Evolutionary conservation across 257 asterid species (phyloP).

Genomic region (Plantago major): DNA sequence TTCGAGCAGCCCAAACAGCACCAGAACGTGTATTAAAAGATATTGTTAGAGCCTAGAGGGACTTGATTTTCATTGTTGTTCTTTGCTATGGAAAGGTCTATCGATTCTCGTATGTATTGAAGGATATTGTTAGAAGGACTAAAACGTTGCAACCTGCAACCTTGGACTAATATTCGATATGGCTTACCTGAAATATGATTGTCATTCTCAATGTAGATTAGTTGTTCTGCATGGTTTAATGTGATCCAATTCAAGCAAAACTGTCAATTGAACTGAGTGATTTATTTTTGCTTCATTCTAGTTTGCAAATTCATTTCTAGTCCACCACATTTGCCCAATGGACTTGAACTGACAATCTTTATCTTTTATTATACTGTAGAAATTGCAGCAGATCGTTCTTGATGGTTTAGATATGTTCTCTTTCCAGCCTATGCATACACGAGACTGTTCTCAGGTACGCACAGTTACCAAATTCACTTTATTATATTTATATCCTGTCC

Average conservation of each 20-base stretch:
- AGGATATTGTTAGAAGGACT: background rate
- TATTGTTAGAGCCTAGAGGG: too few species aligned
- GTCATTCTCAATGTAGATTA: background rate
- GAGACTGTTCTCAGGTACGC: slow-evolving; percentile 91
- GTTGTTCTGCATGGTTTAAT: background rate
- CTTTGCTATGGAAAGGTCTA: background rate
- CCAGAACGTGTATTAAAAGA: too few species aligned
- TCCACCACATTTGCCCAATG: slow-evolving; percentile 6
- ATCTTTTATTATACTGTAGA: slow-evolving; percentile 40
- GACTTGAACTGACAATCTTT: slow-evolving; percentile 16
- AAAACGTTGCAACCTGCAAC: background rate
- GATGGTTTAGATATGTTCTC: slow-evolving; percentile 69
- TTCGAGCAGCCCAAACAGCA: too few species aligned
- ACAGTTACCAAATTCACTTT: slow-evolving; percentile 18
- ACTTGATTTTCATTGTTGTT: background rate
- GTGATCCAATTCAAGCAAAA: background rate
- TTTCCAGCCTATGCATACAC: slow-evolving; percentile 80
- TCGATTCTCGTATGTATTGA: background rate
- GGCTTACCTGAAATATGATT: background rate
- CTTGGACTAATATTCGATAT: background rate
- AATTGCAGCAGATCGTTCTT: slow-evolving; percentile 72
- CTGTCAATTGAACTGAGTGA: background rate
- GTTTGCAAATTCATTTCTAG: background rate
- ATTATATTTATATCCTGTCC: background rate
- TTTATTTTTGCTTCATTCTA: background rate